A percentile compares a stretch with the other conserved stretches of the same genome.
These are phyloP conservation scores for Eutrema yunnanense DNA, from an alignment of 345 rosid species.

Conservation along the genomic window DNA sequence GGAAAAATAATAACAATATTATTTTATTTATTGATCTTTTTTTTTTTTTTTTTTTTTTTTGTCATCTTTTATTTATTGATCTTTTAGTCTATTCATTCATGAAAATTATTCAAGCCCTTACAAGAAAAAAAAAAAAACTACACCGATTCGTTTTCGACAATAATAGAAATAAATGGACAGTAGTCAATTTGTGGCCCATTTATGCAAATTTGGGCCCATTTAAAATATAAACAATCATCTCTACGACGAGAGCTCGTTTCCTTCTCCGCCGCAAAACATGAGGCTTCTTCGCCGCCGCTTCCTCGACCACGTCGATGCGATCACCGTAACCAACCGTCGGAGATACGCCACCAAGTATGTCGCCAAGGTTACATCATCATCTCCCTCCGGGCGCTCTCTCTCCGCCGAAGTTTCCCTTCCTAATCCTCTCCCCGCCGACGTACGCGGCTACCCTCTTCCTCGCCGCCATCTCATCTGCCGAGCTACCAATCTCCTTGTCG, in stretches of 20 bases:
- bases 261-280: constrained; percentile 19
- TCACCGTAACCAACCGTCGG: constrained; percentile 27
- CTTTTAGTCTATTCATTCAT: background rate
- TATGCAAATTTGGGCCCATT: background rate
- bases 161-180: background rate
- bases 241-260: background rate
- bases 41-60: too few species aligned
- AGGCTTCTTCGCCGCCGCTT: constrained; percentile 22
- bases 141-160: too few species aligned
- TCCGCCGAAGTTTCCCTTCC: constrained; percentile 67
- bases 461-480: constrained; percentile 75
- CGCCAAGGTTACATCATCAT: constrained; percentile 70
- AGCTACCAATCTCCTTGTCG: constrained; percentile 56
- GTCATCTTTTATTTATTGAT: too few species aligned
- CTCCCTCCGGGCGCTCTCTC: constrained; percentile 66
- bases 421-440: constrained; percentile 47
- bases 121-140: too few species aligned
- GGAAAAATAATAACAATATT: too few species aligned
- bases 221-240: background rate
- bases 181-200: background rate
- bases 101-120: too few species aligned
- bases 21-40: too few species aligned
- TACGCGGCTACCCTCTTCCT: constrained; percentile 73
- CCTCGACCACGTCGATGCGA: background rate
- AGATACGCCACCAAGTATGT: constrained; percentile 62